These are phyloP conservation scores for Nakazawaea peltata DNA, from an alignment of 805 yeast species.

Conservation along the genomic window DNA sequence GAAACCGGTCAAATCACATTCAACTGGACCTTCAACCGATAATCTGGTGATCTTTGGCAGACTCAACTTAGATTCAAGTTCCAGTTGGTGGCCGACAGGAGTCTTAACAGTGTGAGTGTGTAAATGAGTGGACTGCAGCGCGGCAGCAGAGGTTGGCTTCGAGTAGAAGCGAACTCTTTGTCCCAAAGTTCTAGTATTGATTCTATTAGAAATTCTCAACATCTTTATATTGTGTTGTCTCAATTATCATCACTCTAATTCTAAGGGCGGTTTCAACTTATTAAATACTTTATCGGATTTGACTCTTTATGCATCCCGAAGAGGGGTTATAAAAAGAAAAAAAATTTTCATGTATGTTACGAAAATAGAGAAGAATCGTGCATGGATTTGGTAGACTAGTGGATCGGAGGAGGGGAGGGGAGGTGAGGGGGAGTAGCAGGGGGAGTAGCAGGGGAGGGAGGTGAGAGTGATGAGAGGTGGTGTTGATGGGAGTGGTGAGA, in stretches of 20 bases:
- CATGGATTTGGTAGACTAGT: too few species aligned
- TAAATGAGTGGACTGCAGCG: conserved; percentile 9
- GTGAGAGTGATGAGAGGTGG: too few species aligned
- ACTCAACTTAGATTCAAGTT: conserved; percentile 43
- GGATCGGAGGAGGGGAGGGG: too few species aligned
- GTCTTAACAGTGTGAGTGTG: conserved; percentile 28
- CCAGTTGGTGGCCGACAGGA: conserved; percentile 42
- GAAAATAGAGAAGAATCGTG: too few species aligned
- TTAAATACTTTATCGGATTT: not conserved
- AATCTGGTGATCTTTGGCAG: conserved; percentile 53
- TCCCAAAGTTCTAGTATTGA: too few species aligned
- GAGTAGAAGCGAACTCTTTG: conserved; percentile 4
- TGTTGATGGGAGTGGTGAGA: too few species aligned
- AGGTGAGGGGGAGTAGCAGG: too few species aligned
- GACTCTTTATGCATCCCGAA: too few species aligned
- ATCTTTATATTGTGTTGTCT: not conserved
- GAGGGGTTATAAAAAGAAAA: not conserved
- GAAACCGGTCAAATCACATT: conserved; percentile 70
- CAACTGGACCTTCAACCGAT: conserved; percentile 72
- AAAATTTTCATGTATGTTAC: not conserved
- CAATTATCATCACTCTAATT: not conserved
- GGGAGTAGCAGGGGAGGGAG: too few species aligned
- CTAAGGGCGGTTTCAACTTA: too few species aligned
- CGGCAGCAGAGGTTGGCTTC: conserved; percentile 7
- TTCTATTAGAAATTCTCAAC: not conserved